Conservation (phyloP, 805 yeast species). For the Yarrowia deformans region DNA sequence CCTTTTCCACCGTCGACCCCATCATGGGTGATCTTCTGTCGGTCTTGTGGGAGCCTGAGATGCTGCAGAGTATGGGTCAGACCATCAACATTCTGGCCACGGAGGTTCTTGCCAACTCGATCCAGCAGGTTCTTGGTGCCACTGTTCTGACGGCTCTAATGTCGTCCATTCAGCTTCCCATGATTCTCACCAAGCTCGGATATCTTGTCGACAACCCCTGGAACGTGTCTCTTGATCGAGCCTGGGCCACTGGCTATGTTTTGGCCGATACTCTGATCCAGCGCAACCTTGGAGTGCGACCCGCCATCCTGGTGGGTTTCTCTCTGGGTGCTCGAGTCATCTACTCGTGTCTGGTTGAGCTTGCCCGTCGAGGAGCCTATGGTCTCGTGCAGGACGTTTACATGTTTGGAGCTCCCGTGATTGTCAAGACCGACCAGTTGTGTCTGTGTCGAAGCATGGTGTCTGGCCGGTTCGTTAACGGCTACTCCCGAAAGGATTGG, state of each 20-base stretch:
- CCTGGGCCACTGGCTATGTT: constrained; percentile 93
- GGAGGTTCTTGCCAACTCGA: constrained; percentile 89
- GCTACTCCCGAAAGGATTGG: constrained; percentile 94
- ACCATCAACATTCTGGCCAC: constrained; percentile 92
- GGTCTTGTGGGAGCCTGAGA: constrained; percentile 96
- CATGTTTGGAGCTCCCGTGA: constrained; percentile 87
- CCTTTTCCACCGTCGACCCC: constrained; percentile 96
- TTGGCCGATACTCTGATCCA: constrained; percentile 89
- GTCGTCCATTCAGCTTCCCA: constrained; percentile 92
- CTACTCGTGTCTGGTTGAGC: constrained; percentile 84
- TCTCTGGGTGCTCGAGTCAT: constrained; percentile 92
- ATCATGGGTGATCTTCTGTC: constrained; percentile 96
- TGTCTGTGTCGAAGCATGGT: constrained; percentile 83
- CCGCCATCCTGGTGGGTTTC: constrained; percentile 90
- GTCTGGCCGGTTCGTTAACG: constrained; percentile 88
- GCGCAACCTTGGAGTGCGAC: constrained; percentile 89
- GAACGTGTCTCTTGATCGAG: constrained; percentile 96
- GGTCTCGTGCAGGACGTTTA: constrained; percentile 90
- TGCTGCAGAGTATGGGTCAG: constrained; percentile 95
- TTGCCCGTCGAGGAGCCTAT: constrained; percentile 82
- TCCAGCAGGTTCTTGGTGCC: constrained; percentile 93
- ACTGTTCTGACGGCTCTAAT: constrained; percentile 87
- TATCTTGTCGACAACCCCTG: constrained; percentile 95
- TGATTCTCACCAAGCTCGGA: constrained; percentile 87
- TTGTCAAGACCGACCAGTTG: constrained; percentile 77